Percentiles rank a stretch among this genome's conserved stretches.
Conservation (phyloP, 495 filamentous ascomycete genomes). For the Amniculicola lignicola region DNA sequence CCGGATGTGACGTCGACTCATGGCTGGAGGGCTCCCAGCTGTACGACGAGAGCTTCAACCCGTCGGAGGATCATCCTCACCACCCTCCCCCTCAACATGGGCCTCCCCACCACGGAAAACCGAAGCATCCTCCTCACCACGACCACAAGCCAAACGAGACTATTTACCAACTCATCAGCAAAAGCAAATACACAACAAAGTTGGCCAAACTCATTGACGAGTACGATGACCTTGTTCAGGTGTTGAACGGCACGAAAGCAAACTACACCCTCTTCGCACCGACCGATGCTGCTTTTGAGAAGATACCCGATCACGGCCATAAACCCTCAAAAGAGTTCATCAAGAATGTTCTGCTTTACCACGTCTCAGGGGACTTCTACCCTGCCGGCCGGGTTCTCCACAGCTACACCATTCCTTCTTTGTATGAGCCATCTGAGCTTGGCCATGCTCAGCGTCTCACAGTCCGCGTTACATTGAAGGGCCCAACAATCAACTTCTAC, state of each 20-base stretch:
- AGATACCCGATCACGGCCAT: conserved; percentile 55
- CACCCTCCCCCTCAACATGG: conserved; percentile 36
- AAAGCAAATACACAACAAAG: conserved; percentile 70
- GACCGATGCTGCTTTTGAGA: conserved; percentile 68
- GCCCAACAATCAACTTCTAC: conserved; percentile 70
- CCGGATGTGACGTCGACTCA: conserved; percentile 44
- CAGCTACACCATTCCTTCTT: conserved; percentile 68
- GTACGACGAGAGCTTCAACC: conserved; percentile 32
- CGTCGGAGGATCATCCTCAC: conserved; percentile 36
- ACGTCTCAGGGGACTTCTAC: conserved; percentile 62
- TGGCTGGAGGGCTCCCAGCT: conserved; percentile 42
- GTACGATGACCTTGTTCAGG: conserved; percentile 62
- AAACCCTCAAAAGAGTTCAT: conserved; percentile 62
- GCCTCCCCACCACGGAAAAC: conserved; percentile 35
- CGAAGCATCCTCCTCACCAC: conserved; percentile 32
- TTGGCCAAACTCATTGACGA: conserved; percentile 70
- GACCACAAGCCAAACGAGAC: conserved; percentile 57
- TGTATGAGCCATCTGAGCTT: conserved; percentile 54
- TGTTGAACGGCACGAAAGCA: conserved; percentile 64
- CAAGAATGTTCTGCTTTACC: conserved; percentile 65
- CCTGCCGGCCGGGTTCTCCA: conserved; percentile 55
- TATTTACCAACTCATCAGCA: conserved; percentile 71
- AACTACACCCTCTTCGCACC: conserved; percentile 83
- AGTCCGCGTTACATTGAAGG: conserved; percentile 54
- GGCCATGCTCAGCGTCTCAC: conserved; percentile 67